These are phyloP conservation scores for Schoenoplectus triqueter DNA, from an alignment of 202 grass and related monocot species.

Conservation along the genomic window DNA sequence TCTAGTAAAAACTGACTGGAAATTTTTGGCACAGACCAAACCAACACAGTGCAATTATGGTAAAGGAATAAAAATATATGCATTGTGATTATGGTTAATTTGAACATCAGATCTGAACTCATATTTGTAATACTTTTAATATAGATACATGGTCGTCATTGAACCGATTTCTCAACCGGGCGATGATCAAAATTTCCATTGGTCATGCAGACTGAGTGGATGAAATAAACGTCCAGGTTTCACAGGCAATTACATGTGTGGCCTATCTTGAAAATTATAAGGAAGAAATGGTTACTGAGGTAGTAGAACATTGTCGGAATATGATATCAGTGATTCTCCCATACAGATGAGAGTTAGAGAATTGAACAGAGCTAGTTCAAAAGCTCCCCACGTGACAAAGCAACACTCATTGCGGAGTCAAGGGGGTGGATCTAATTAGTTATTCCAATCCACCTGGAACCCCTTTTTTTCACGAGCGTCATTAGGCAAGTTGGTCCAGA, in stretches of 20 bases:
- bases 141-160: background rate
- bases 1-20: background rate
- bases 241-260: background rate
- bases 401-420: constrained; percentile 42
- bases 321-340: background rate
- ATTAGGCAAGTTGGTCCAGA: background rate
- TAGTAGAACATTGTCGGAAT: background rate
- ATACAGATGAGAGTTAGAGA: background rate
- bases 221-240: background rate
- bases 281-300: too few relatives aligned
- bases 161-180: background rate
- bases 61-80: background rate
- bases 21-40: background rate
- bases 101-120: constrained; percentile 1
- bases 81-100: background rate
- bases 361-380: background rate
- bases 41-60: background rate
- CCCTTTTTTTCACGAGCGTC: constrained; percentile 29
- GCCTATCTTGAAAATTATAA: background rate
- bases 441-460: constrained; percentile 32
- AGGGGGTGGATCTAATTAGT: constrained; percentile 13
- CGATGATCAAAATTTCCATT: background rate
- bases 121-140: background rate
- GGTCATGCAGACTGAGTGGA: background rate
- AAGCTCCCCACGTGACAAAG: constrained; percentile 35